Evolutionary conservation across 83 land plant genomes (phyloP).

Genomic region (Larix sibirica): DNA sequence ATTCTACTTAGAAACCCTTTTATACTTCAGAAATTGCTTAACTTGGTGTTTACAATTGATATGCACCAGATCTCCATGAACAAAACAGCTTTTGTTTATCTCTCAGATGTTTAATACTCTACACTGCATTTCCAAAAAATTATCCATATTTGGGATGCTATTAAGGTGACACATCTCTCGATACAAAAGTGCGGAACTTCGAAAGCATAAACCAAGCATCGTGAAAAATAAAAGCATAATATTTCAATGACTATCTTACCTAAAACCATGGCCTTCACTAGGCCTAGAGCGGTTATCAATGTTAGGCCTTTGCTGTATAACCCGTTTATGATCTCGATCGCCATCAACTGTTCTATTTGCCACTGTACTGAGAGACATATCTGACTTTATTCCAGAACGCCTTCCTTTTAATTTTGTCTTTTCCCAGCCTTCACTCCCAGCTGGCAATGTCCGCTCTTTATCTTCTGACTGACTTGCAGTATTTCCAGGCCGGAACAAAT

Average conservation of each 20-base stretch:
- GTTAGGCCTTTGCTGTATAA: slow-evolving; percentile 48
- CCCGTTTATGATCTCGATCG: slow-evolving; percentile 78
- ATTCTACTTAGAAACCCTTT: background rate
- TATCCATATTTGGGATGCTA: background rate
- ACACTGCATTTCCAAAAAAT: background rate
- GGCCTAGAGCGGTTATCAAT: slow-evolving; percentile 59
- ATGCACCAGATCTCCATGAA: background rate
- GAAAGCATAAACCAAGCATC: background rate
- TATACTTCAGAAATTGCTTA: background rate
- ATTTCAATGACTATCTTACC: slow-evolving; percentile 34
- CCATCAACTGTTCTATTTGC: slow-evolving; percentile 55
- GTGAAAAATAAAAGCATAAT: background rate
- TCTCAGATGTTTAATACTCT: background rate
- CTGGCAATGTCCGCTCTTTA: slow-evolving; percentile 55
- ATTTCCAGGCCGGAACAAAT: slow-evolving; percentile 52
- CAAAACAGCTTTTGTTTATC: background rate
- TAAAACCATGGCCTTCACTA: slow-evolving; percentile 70
- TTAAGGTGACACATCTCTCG: background rate
- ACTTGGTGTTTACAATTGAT: background rate
- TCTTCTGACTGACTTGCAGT: slow-evolving; percentile 56
- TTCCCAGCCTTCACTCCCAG: slow-evolving; percentile 84
- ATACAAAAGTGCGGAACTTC: background rate
- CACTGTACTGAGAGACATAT: slow-evolving; percentile 37
- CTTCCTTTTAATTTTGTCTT: slow-evolving; percentile 82
- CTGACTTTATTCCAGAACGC: slow-evolving; percentile 62